These are phyloP conservation scores for Aspergillus leporis DNA, from an alignment of 495 filamentous ascomycete species.

Conservation along the genomic window DNA sequence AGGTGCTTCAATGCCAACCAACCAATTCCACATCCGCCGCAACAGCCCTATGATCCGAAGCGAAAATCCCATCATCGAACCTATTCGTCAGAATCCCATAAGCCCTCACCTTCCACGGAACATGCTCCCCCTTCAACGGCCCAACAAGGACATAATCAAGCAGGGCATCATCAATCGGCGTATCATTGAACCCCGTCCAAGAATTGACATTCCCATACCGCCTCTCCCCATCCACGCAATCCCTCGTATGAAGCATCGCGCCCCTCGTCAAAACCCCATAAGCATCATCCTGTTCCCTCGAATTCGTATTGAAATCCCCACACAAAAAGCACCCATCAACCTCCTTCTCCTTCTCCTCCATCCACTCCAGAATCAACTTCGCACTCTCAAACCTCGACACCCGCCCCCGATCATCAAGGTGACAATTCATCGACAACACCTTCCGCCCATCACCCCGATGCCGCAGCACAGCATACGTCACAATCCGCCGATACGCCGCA, in stretches of 20 bases:
- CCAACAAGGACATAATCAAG: conserved; percentile 56
- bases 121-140: conserved; percentile 8
- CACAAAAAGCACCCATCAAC: conserved; percentile 52
- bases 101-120: conserved; percentile 23
- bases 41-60: conserved; percentile 66
- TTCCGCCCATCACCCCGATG: conserved; percentile 42
- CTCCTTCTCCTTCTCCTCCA: conserved; percentile 35
- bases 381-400: conserved; percentile 48
- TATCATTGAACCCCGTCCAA: conserved; percentile 60
- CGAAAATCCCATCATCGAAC: conserved; percentile 57
- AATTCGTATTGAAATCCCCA: conserved; percentile 67
- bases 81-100: conserved; percentile 54
- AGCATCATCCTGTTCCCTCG: conserved; percentile 48
- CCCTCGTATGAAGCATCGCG: conserved; percentile 47
- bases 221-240: conserved; percentile 27
- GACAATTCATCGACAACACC: conserved; percentile 63
- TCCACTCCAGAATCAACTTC: conserved; percentile 37
- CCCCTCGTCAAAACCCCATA: conserved; percentile 52
- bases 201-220: conserved; percentile 57
- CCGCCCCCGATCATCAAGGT: conserved; percentile 62
- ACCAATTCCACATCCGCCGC: conserved; percentile 52
- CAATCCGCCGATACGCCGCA: conserved; percentile 57
- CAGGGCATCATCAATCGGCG: conserved; percentile 27
- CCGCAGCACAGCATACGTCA: conserved; percentile 60
- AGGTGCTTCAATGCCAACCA: neutral